These are phyloP conservation scores for Psidium friedrichsthalianum DNA, from an alignment of 345 rosid species.

Conservation along the genomic window DNA sequence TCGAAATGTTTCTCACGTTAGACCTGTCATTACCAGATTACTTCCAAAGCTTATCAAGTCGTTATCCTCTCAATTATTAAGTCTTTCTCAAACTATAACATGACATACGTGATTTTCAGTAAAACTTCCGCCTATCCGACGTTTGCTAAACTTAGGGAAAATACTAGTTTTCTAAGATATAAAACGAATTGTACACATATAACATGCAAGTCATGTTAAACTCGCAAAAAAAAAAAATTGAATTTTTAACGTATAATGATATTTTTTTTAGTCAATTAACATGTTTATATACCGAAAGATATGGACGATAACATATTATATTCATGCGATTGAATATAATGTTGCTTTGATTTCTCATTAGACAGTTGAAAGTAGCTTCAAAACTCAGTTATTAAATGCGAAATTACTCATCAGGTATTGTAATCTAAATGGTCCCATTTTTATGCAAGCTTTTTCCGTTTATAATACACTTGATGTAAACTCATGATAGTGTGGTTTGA, in stretches of 20 bases:
- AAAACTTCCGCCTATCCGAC: not conserved
- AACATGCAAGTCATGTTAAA: not conserved
- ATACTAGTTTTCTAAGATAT: not conserved
- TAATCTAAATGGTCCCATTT: not conserved
- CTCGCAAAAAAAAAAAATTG: not conserved
- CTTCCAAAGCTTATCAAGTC: not conserved
- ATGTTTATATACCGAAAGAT: not conserved
- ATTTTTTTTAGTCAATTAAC: not conserved
- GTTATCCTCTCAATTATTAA: not conserved
- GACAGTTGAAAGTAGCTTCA: not conserved
- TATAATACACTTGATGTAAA: not conserved
- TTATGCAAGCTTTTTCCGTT: not conserved
- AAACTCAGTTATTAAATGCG: not conserved
- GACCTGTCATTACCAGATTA: not conserved
- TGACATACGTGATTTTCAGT: not conserved
- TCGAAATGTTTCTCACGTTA: not conserved
- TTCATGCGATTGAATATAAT: not conserved
- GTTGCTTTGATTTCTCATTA: not conserved
- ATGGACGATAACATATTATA: too few species aligned
- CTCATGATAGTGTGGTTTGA: not conserved
- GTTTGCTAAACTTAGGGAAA: not conserved
- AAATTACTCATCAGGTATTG: not conserved
- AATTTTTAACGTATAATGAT: not conserved
- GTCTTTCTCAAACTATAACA: not conserved
- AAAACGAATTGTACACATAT: not conserved